Evolutionary conservation across 345 rosid species (phyloP), one percentile per base, ranked within the genome.

Genomic region (Brassica cretica): DNA sequence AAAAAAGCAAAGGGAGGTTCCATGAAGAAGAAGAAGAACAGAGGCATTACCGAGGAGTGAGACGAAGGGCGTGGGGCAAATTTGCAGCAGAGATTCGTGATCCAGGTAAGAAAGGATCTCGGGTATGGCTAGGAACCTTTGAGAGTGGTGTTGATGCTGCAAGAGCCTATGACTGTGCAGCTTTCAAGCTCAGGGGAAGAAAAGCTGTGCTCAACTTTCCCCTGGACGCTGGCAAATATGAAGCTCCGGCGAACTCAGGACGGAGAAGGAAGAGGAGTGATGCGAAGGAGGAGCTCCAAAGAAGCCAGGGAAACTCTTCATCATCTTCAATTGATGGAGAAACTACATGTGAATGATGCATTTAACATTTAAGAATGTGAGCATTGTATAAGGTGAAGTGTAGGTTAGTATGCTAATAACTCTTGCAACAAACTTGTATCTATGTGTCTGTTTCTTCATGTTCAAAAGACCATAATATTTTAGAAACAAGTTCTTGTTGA

Each of bases 21-120:
- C 86, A 62, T 33, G 62, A 67, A 33, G 68, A 67, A 59, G 49
- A 32, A 66, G 49, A 32, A 66, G 82, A 79, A 76, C 72, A 19
- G 61, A 89, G 84, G 78, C 93, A 85, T 76, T 94, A 87, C 84
- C 77, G 98, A 76, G 98, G 98, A 37, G 97, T 94, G 1, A 76
- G 98, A 66, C 72, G 90, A 82, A 86, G 98, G 81, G 94, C 97
- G 0, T 94, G 98, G 98, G 98, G 98, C 0, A 93, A 91, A 81
- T 93, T 80, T 25, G 98, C 97, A 2, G 98, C 97, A 7, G 98
- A 94, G 89, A 94, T 94, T 39, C 85, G 98, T 6, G 98, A 94
- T 80, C 97, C 98, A 0, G 78, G 73, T 39, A 77, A 87, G 69
- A 92, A 90, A 66, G 98, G 98, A 11, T 81, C 89, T 9, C 77